Conservation (phyloP, 352 stramenopile genomes). For the Pythium rhizo-oryzae region DNA sequence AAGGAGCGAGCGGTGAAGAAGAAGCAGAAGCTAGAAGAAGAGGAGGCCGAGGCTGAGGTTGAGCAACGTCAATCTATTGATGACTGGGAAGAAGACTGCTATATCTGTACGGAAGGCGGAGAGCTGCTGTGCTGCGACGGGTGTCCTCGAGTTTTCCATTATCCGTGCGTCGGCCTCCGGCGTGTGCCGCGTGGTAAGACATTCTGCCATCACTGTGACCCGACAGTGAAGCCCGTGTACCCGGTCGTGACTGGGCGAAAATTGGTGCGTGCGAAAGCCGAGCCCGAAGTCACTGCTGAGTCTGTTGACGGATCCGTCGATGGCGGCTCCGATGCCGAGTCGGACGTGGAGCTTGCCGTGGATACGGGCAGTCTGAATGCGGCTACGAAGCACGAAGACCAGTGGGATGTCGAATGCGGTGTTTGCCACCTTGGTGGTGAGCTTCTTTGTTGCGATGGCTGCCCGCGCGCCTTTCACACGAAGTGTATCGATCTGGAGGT, state of each 20-base stretch:
- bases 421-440: constrained; percentile 86
- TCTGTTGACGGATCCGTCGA: constrained; percentile 16
- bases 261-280: constrained; percentile 14
- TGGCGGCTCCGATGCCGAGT: constrained; percentile 9
- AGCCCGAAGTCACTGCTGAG: constrained; percentile 14
- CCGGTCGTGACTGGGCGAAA: constrained; percentile 27
- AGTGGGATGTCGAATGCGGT: constrained; percentile 90
- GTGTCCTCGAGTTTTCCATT: constrained; percentile 93
- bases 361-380: constrained; percentile 31
- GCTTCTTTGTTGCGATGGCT: constrained; percentile 91
- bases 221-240: constrained; percentile 67
- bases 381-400: constrained; percentile 58
- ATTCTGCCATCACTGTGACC: constrained; percentile 82
- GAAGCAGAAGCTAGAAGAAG: constrained; percentile 60
- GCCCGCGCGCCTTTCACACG: constrained; percentile 91
- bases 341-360: constrained; percentile 23
- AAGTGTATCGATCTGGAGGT: constrained; percentile 77
- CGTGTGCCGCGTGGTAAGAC: constrained; percentile 84
- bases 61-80: constrained; percentile 56
- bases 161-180: constrained; percentile 78
- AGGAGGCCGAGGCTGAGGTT: constrained; percentile 45
- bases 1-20: constrained; percentile 75
- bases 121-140: constrained; percentile 91
- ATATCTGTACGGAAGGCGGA: constrained; percentile 84
- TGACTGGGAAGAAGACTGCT: constrained; percentile 91